Base-by-base conservation (phyloP, 108 stramenopile genomes). In the Stephanodiscus triporus region DNA sequence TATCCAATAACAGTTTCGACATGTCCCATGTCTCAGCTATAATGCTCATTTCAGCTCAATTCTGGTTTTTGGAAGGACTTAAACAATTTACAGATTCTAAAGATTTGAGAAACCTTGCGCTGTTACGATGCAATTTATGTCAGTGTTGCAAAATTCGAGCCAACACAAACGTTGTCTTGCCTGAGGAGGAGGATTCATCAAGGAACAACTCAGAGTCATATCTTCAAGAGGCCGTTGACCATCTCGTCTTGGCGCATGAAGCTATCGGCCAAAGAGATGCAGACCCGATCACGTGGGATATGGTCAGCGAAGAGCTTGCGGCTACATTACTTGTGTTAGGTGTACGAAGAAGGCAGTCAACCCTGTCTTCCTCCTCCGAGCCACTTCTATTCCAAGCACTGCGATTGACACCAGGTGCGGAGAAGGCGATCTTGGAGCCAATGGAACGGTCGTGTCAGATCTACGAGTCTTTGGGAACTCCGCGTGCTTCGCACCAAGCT, bases 221-320 rank as follows among this genome's bases (percentile, higher is more conserved):
- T 60, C 72, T 95, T n/a, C 85, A 95, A 63, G 70, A 87, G 43
- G 94, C 94, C 22, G 84, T 84, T 20, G 66, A 89, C 81, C 87
- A 95, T 57, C 82, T 95, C 19, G 77, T 88, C 47, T 56, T 73
- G 27, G 94, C 94, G 7, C 94, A 95, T 67, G 83, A 86, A 34
- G 68, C 83, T 6, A 65, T 95, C 65, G 90, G 87, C 7, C 63
- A 82, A 16, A 81, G 91, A n/a, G 91, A 92, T 55, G 72, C 70
- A 8, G 91, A 95, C 73, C 78, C 84, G 6, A 60, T 75, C 14
- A 89, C 88, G 6, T 95, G 94, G 94, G 91, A 95, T 63, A 90
- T 95, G 90, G 94, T 95, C 11, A 87, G 87, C 50, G 72, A 86
- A 23, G 91, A 95, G 62, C 86, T 95, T 11, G 94, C 94, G 9